A percentile compares a stretch with the other conserved stretches of the same genome.
Evolutionary conservation across 2,329 filamentous ascomycete genomes (phyloP).

Genomic region (Helotiales sp.): DNA sequence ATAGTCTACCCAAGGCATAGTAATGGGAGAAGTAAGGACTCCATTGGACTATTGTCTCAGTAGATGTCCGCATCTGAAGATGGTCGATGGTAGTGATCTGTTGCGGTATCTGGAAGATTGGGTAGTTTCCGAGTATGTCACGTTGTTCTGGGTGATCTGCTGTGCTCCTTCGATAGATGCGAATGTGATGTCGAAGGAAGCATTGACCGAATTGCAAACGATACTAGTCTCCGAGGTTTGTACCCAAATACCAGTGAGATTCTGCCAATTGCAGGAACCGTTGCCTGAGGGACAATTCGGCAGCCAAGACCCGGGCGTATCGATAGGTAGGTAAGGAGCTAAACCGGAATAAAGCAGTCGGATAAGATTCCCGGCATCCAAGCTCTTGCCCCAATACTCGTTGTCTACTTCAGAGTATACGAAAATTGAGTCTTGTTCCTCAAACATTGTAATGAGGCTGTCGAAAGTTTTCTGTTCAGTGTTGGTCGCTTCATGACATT

Average conservation of each 20-base stretch:
- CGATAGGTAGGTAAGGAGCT: background rate
- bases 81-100: background rate
- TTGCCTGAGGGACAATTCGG: background rate
- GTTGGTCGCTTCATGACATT: constrained; percentile 8
- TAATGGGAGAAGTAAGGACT: too few species aligned
- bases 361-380: background rate
- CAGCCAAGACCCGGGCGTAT: background rate
- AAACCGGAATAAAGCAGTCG: background rate
- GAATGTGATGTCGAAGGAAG: constrained; percentile 19
- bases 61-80: too few species aligned
- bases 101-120: background rate
- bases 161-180: constrained; percentile 8
- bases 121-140: background rate
- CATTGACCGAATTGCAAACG: constrained; percentile 17
- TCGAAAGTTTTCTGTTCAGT: constrained; percentile 6
- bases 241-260: background rate
- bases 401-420: background rate
- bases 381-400: background rate
- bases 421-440: background rate
- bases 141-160: background rate
- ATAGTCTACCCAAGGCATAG: too few species aligned
- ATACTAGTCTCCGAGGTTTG: constrained; percentile 15
- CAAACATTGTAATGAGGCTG: background rate
- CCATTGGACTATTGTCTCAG: too few species aligned
- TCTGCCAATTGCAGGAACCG: background rate